Conservation (phyloP, 257 asterid genomes). For the Solanum habrochaites region DNA sequence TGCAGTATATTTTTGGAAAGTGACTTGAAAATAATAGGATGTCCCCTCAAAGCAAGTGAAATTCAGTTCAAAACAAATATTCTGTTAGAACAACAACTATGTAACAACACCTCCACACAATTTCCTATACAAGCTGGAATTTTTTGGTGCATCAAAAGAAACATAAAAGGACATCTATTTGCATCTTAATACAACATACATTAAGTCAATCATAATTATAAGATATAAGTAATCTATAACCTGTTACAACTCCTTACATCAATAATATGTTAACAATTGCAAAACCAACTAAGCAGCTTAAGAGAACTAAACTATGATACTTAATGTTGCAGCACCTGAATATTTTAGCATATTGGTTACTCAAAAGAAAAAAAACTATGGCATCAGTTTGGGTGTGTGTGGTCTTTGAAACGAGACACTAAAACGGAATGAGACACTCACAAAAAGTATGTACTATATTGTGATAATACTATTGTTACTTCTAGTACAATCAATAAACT, state of each 20-base stretch:
- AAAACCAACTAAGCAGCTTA: neutral
- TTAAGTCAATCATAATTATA: neutral
- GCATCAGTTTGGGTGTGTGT: neutral
- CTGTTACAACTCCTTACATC: neutral
- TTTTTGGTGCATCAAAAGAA: too few relatives aligned
- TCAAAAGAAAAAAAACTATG: neutral
- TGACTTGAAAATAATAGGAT: too few relatives aligned
- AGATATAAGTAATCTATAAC: neutral
- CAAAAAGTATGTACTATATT: neutral
- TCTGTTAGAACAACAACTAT: too few relatives aligned
- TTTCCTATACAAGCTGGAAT: too few relatives aligned
- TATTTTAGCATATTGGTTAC: neutral
- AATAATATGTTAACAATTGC: too few relatives aligned
- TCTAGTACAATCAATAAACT: too few relatives aligned
- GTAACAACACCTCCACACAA: too few relatives aligned
- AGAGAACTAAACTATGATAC: neutral
- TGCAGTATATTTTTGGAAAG: too few relatives aligned
- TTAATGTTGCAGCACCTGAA: neutral
- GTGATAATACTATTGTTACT: neutral
- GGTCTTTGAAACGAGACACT: neutral
- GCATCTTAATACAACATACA: too few relatives aligned
- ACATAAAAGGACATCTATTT: too few relatives aligned
- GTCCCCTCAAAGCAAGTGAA: too few relatives aligned
- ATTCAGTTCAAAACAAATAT: too few relatives aligned
- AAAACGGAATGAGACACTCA: neutral